A percentile compares a stretch with the other conserved stretches of the same genome.
Evolutionary conservation across 2,329 filamentous ascomycete species (phyloP).

Genomic region (Microdochium trichocladiopsis): DNA sequence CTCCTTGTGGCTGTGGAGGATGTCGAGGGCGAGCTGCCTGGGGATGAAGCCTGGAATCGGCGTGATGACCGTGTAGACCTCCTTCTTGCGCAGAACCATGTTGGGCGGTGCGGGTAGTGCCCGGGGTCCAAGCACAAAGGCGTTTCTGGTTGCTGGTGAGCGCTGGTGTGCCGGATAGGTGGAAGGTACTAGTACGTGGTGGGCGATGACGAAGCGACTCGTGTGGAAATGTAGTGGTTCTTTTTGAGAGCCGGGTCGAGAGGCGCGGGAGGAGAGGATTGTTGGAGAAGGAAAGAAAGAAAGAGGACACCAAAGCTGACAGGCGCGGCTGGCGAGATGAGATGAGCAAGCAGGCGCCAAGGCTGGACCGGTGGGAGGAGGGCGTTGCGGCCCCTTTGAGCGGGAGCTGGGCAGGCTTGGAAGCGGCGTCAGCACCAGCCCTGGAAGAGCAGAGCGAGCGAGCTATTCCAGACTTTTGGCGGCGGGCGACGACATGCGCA

Average conservation of each 20-base stretch:
- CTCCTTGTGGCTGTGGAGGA: constrained; percentile 64
- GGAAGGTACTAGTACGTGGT: no score
- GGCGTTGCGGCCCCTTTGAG: neutral
- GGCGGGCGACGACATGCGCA: neutral
- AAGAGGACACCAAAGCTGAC: neutral
- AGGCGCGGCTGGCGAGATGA: neutral
- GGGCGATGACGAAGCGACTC: no score
- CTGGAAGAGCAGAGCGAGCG: no score
- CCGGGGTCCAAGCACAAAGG: neutral
- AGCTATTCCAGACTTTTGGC: neutral
- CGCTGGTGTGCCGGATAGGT: neutral
- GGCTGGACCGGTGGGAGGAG: no score
- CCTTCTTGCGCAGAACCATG: constrained; percentile 54
- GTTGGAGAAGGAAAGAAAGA: neutral
- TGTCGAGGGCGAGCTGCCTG: constrained; percentile 64
- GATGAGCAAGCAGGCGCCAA: neutral
- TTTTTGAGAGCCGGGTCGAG: no score
- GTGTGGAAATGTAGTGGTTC: no score
- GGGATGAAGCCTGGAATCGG: constrained; percentile 65
- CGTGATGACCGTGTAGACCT: constrained; percentile 61
- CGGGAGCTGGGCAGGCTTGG: neutral
- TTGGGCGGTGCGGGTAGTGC: constrained; percentile 2
- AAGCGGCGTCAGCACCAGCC: neutral
- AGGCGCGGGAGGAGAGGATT: neutral
- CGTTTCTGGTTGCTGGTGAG: neutral